A percentile compares a stretch with the other conserved stretches of the same genome.
Evolutionary conservation across 257 asterid genomes (phyloP).

Genomic region (Dorcoceras hygrometricum): DNA sequence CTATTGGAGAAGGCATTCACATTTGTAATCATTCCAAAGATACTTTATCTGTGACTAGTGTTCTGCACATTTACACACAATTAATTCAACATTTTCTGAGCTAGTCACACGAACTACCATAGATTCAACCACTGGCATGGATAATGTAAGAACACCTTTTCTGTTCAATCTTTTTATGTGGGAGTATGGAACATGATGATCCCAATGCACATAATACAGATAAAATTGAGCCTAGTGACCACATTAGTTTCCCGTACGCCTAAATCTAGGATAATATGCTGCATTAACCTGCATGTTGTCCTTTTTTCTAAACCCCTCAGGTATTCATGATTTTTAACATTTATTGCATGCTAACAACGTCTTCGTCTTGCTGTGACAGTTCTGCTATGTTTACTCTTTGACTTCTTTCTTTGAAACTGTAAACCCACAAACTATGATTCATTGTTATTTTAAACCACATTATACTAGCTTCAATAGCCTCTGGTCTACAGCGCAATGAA

Average conservation of each 20-base stretch:
- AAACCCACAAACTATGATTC: background rate
- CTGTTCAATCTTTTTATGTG: background rate
- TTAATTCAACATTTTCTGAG: background rate
- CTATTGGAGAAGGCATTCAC: background rate
- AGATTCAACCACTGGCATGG: background rate
- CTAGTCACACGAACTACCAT: background rate
- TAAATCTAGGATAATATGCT: conserved; percentile 9
- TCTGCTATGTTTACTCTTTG: background rate
- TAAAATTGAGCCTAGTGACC: background rate
- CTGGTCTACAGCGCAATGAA: background rate
- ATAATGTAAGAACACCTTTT: background rate
- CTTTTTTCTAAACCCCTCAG: background rate
- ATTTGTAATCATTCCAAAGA: background rate
- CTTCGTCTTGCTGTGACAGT: background rate
- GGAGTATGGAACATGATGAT: background rate
- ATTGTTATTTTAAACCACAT: background rate
- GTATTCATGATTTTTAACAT: background rate
- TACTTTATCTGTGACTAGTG: background rate
- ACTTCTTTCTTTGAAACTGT: background rate
- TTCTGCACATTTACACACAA: background rate
- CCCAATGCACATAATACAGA: background rate
- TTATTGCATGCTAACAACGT: conserved; percentile 12
- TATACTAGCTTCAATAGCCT: conserved; percentile 5
- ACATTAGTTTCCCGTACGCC: background rate
- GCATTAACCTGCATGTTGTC: background rate